Base-by-base conservation (phyloP, 441 rosid species). In the Euphorbia celastroides region DNA sequence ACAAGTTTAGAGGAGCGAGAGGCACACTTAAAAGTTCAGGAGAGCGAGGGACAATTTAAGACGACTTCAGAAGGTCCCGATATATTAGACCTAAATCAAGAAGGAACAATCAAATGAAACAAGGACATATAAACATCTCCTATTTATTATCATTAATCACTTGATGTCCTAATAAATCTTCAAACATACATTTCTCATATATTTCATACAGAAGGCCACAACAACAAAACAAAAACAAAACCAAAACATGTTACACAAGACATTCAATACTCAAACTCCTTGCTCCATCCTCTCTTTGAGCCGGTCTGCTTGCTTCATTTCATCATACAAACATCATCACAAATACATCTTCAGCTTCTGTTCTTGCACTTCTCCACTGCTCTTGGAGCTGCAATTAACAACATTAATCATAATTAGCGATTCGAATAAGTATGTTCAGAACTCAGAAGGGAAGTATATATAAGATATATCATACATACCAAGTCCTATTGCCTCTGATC, bases 321-420 rank as follows among this genome's bases (percentile, higher is more conserved):
- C 56, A 46, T 44, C 69, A 12, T 60, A 23, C 38, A 60, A 55
- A 3, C 32, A 6, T 31, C 55, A 38, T 1, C 22, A 19, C 20
- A 31, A 10, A 3, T 0, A 6, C 19, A 10, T 17, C 55, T 51
- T 86, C 84, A 90, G 75, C 86, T 81, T 80, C 97, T 84, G 84
- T 82, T 93, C 94, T 84, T 90, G 89, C 90, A 90, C 62, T 93
- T 93, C 81, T 87, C 96, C 70, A 90, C 80, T 26, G 98, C 96
- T 76, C 96, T 86, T 22, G 98, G 97, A 9, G 98, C 98, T 90
- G 87, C 68, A 62, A 56, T 13, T 12, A 12, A 38, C 20, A 38
- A 1, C 13, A 13, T 14, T 7, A 30, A 30, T 17, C 3, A 11
- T 44, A 12, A 12, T 44, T 16, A 44, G 50, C n/a, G n/a, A n/a